A percentile compares a stretch with the other conserved stretches of the same genome.
Evolutionary conservation across 169 alveolate genomes (phyloP).

Genomic region (Blepharisma undulans): DNA sequence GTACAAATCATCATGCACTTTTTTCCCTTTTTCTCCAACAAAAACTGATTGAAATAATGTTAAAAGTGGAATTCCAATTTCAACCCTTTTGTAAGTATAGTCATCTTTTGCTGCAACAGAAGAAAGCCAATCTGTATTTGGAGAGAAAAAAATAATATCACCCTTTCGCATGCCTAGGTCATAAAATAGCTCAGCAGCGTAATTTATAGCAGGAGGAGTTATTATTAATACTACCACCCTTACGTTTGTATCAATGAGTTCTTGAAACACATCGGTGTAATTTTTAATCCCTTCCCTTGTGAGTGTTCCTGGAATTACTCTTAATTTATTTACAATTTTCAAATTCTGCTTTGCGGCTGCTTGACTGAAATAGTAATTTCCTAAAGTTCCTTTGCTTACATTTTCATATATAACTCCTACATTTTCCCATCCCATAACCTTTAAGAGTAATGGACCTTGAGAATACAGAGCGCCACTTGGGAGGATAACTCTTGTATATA

Average conservation of each 20-base stretch:
- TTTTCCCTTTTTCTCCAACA: no score
- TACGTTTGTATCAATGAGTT: background rate
- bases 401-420: no score
- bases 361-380: no score
- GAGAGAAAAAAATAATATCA: background rate
- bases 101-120: no score
- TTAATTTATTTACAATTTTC: background rate
- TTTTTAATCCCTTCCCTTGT: background rate
- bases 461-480: background rate
- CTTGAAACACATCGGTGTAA: background rate
- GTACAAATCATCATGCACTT: no score
- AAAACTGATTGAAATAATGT: no score
- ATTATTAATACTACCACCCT: background rate
- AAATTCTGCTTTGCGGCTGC: background rate
- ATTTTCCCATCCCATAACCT: no score
- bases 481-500: background rate
- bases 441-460: background rate
- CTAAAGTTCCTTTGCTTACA: no score
- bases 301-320: background rate
- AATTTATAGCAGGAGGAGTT: background rate
- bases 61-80: no score
- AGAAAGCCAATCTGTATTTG: no score
- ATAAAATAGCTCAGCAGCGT: background rate
- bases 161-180: constrained; percentile 3
- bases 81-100: background rate